Evolutionary conservation across 1,284 basidiomycete genomes (phyloP).

Genomic region (Stereum hirsutum): DNA sequence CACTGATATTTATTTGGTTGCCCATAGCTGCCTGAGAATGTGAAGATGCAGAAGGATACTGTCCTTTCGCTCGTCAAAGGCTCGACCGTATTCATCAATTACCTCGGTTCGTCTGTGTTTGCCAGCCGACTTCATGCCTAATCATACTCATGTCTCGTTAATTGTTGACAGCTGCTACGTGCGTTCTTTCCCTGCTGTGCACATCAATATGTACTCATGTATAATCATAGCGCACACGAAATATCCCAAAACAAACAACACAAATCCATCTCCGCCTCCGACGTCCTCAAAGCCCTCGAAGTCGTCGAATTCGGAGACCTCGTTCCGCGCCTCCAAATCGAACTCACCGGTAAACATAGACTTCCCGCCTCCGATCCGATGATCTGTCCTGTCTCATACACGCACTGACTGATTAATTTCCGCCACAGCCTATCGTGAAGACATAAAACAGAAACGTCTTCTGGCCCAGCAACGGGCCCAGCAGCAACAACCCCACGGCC

Average conservation of each 20-base stretch:
- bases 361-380: not conserved
- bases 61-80: conserved; percentile 75
- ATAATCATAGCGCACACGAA: conserved; percentile 65
- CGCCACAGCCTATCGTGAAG: conserved; percentile 8
- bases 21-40: conserved; percentile 78
- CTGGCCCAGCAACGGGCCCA: no score
- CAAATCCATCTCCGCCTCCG: conserved; percentile 82
- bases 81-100: conserved; percentile 88
- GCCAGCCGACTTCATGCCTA: not conserved
- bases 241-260: conserved; percentile 77
- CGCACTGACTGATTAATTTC: not conserved
- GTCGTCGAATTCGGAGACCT: conserved; percentile 76
- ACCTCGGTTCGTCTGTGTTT: conserved; percentile 56
- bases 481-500: no score
- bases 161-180: conserved; percentile 2
- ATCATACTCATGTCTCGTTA: not conserved
- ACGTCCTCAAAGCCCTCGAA: conserved; percentile 82
- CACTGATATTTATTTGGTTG: not conserved
- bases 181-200: not conserved
- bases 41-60: conserved; percentile 83
- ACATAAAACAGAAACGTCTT: no score
- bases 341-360: conserved; percentile 54
- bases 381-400: not conserved
- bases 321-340: conserved; percentile 55
- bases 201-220: not conserved